These are phyloP conservation scores for Neostapfia colusana DNA, from an alignment of 176 grass and related monocot genomes.

Conservation along the genomic window DNA sequence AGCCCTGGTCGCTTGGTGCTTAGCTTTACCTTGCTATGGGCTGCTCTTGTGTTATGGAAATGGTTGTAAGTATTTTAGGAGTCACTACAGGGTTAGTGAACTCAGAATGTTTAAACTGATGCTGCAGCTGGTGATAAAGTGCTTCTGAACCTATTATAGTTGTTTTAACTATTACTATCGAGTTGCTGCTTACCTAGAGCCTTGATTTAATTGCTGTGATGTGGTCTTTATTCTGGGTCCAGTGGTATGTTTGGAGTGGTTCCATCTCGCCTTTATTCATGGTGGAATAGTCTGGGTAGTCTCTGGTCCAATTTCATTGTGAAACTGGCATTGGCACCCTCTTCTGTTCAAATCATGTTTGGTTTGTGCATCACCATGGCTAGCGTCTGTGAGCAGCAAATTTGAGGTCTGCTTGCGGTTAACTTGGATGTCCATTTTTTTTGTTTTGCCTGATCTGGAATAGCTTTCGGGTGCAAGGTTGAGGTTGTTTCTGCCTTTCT, in stretches of 20 bases:
- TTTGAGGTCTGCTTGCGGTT: no score
- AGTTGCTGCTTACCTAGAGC: background rate
- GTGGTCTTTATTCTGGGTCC: background rate
- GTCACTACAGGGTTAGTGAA: background rate
- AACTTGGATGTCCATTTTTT: no score
- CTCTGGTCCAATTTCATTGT: background rate
- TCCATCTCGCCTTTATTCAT: background rate
- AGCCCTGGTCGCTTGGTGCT: background rate
- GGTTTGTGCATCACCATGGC: no score
- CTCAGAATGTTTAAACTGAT: background rate
- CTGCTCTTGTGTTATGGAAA: slow-evolving; percentile 4
- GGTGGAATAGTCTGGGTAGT: no score
- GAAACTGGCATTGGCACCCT: no score
- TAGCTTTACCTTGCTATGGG: slow-evolving; percentile 14
- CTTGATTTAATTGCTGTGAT: background rate
- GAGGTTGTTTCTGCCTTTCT: no score
- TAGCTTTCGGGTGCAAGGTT: no score
- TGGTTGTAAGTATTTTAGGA: slow-evolving; percentile 45
- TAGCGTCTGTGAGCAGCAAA: no score
- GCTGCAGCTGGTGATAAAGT: background rate
- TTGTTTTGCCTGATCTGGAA: no score
- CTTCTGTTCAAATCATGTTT: no score
- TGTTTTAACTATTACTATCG: background rate
- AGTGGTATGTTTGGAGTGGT: background rate
- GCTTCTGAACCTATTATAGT: slow-evolving; percentile 26